These are phyloP conservation scores for Boeremia exigua DNA, from an alignment of 2,329 filamentous ascomycete genomes.

Conservation along the genomic window DNA sequence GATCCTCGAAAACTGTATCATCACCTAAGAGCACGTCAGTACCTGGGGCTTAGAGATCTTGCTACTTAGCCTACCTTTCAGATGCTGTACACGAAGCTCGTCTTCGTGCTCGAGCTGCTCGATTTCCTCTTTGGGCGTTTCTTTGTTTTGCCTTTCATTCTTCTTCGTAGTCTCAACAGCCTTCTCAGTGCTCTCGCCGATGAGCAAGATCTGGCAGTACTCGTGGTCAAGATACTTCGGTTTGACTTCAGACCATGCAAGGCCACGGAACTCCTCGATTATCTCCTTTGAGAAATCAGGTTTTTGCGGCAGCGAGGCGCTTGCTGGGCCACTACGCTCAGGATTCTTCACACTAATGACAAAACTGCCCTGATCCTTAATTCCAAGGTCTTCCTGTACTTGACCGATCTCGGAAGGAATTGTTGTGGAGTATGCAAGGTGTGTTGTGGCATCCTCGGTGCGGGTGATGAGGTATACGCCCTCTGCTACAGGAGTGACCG, in stretches of 20 bases:
- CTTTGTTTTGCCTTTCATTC: conserved; percentile 62
- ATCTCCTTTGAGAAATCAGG: conserved; percentile 76
- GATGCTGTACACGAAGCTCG: conserved; percentile 66
- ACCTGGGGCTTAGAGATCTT: neutral
- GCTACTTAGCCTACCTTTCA: conserved; percentile 55
- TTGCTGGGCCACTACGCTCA: conserved; percentile 68
- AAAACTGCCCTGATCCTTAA: conserved; percentile 76
- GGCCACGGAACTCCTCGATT: conserved; percentile 71
- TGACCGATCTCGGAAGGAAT: conserved; percentile 72
- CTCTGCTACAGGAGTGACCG: conserved; percentile 78
- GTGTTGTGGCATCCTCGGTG: conserved; percentile 70
- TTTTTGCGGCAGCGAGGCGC: conserved; percentile 66
- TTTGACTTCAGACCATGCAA: conserved; percentile 76
- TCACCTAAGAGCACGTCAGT: conserved; percentile 53
- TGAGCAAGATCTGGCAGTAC: conserved; percentile 78
- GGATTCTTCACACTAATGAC: conserved; percentile 83
- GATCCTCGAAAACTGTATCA: conserved; percentile 66
- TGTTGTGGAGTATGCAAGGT: conserved; percentile 81
- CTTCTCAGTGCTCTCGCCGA: conserved; percentile 70
- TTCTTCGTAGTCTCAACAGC: conserved; percentile 65
- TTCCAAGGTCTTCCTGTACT: conserved; percentile 76
- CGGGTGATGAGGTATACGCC: conserved; percentile 83
- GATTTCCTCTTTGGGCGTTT: conserved; percentile 72
- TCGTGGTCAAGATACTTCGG: conserved; percentile 77
- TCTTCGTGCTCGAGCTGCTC: conserved; percentile 80